These are phyloP conservation scores for Vanrija sp. DNA, from an alignment of 1,284 basidiomycete species.

Conservation along the genomic window DNA sequence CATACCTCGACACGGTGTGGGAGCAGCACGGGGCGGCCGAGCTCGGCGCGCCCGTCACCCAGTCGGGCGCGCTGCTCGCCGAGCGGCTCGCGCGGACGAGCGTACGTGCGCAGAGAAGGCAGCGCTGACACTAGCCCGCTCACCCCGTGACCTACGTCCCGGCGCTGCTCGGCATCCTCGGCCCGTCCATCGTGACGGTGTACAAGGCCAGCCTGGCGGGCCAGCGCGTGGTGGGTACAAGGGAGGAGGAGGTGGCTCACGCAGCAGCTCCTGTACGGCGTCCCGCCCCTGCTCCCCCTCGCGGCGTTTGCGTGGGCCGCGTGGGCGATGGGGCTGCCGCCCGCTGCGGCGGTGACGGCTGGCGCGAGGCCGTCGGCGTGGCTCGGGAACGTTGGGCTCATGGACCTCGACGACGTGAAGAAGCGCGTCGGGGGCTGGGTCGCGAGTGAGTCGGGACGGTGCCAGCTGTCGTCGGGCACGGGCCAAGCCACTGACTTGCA, in stretches of 20 bases:
- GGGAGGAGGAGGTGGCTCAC: not conserved
- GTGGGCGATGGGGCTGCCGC: conserved; percentile 37
- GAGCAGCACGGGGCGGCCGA: not conserved
- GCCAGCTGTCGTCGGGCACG: too few species aligned
- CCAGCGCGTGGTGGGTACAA: conserved; percentile 32
- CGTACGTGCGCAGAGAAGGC: not conserved
- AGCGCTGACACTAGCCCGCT: conserved; percentile 13
- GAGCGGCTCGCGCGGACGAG: conserved; percentile 3
- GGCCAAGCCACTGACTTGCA: conserved; percentile 3
- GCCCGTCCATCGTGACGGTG: conserved; percentile 34
- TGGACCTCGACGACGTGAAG: conserved; percentile 36
- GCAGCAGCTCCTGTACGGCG: conserved; percentile 38
- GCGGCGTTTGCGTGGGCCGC: conserved; percentile 41
- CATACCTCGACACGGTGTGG: conserved; percentile 20
- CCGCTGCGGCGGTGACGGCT: conserved; percentile 11
- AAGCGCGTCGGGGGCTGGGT: conserved; percentile 35
- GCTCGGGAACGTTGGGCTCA: conserved; percentile 42
- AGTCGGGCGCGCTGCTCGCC: conserved; percentile 8
- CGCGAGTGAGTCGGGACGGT: conserved; percentile 39
- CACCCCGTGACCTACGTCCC: conserved; percentile 39
- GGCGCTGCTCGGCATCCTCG: conserved; percentile 31
- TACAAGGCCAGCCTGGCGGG: conserved; percentile 41
- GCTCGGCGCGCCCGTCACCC: not conserved
- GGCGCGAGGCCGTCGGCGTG: conserved; percentile 20
- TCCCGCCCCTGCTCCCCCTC: conserved; percentile 38